Evolutionary conservation across 2,329 filamentous ascomycete genomes (phyloP), one percentile per base, ranked within the genome.

Genomic region (Raffaelea ambrosiae): DNA sequence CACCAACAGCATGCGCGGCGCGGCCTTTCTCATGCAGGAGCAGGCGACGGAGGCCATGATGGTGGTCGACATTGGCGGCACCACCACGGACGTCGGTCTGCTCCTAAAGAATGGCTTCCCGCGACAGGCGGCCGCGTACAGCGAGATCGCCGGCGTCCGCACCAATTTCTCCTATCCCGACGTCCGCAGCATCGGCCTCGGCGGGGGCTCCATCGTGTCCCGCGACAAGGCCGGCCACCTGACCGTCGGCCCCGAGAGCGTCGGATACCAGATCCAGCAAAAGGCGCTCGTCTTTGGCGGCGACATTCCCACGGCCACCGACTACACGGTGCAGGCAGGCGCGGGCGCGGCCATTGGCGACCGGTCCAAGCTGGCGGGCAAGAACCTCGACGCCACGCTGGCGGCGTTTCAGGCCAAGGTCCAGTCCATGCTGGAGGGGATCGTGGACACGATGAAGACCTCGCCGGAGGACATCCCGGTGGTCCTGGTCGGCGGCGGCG

Each of bases 41-140:
- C 11, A 20, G 8, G n/a, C 56, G 14, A 54, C 61, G 2, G 63
- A 70, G 48, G 61, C 66, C 0, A 63, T 71, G 54, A 76, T 84
- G 65, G 80, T 84, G 0, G 74, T 84, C 2, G 81, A 85, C 55
- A 76, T 85, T 46, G 81, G 81, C 1, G 81, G 81, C 3, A 85
- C 81, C 0, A 84, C 81, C 0, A 76, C 79, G 0, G 81, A 84
- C 53, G 76, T 83, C 13, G 79, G 81, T 0, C 61, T 82, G 0
- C 60, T 85, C 3, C 68, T 80, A 5, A 68, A 73, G 0, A 83
- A 75, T 43, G 81, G 81, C 0, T 81, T 84, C 44, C 82, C 81
- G 0, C 69, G 79, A 29, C 77, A 83, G 58, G 73, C 77, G 44
- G 75, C 79, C 5, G 77, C 79, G 0, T 83, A 79, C 52, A 80